Conservation (phyloP, 352 stramenopile genomes). For the Saprolegnia parasitica region DNA sequence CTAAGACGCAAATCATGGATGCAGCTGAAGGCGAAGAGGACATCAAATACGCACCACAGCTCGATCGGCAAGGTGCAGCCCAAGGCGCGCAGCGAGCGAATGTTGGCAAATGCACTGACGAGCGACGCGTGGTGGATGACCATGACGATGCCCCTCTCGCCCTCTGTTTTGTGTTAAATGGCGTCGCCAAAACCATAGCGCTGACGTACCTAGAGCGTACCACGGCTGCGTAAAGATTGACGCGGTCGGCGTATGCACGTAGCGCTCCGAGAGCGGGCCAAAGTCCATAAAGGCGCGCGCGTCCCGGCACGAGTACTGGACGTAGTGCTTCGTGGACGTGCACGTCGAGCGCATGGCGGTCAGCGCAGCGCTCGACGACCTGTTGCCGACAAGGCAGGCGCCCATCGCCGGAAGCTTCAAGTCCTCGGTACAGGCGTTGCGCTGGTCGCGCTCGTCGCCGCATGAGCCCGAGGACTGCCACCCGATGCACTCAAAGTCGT, state of each 20-base stretch:
- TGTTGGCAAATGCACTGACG: constrained; percentile 63
- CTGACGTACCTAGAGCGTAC: constrained; percentile 8
- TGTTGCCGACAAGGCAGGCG: constrained; percentile 70
- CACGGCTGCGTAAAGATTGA: constrained; percentile 22
- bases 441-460: constrained; percentile 45
- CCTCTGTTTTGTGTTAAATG: constrained; percentile 11
- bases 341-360: constrained; percentile 71
- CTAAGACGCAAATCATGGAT: not conserved
- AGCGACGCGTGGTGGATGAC: constrained; percentile 65
- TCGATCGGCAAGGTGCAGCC: constrained; percentile 49
- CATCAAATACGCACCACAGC: constrained; percentile 38
- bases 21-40: not conserved
- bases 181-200: not conserved
- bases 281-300: constrained; percentile 64
- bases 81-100: constrained; percentile 46
- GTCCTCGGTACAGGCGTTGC: constrained; percentile 43
- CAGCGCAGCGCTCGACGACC: constrained; percentile 44
- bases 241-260: constrained; percentile 39
- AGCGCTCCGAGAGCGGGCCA: constrained; percentile 18
- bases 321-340: constrained; percentile 43
- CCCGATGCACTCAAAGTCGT: constrained; percentile 69
- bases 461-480: constrained; percentile 64
- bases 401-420: constrained; percentile 46
- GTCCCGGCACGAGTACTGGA: constrained; percentile 60
- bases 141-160: constrained; percentile 59